Evolutionary conservation across 139 green algal genomes (phyloP), one percentile per base, ranked within the genome.

Genomic region (Micromonas pusilla): DNA sequence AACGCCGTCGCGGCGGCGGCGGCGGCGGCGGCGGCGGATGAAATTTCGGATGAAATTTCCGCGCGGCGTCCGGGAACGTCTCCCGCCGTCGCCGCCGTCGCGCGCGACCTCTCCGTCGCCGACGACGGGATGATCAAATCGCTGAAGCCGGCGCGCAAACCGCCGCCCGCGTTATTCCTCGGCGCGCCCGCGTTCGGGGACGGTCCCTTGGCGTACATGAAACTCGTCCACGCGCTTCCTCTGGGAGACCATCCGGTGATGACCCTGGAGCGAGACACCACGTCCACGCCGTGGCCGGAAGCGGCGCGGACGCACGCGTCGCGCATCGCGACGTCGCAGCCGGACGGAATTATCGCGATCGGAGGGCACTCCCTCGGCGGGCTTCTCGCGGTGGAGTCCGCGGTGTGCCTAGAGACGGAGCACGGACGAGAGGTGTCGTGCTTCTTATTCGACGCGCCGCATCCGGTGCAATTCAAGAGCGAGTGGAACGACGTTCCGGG

Each of bases 351-450:
- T 0, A 96, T 91, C 88, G 81, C 96, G 2, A 28, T 97, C 21
- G 92, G 92, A 21, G 92, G 92, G 1, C 92, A 97, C 87, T 90
- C 81, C 5, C 95, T 96, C 71, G 91, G 91, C 21, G 92, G 92
- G 16, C 31, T 82, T 13, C 38, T 82, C n/a, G 77, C 77, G 32
- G 54, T 82, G 13, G 68, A 82, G 57, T 73, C 21, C 4, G 77
- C 66, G 19, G 2, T 80, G 36, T 23, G n/a, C 31, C 67, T 82
- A 3, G 30, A 66, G 52, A 57, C 76, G 3, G 70, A 23, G 65
- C 3, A 52, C 3, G 33, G 30, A 13, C n/a, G 70, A 28, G 19
- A 36, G 23, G 52, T 64, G 70, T 62, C n/a, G 19, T 64, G 31
- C 25, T 76, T 65, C 16, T 63, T 66, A 3, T 76, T 76, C 16